phyloP scores from a whole-genome alignment of 352 stramenopile genomes.

The Saprolegnia diclina region DNA sequence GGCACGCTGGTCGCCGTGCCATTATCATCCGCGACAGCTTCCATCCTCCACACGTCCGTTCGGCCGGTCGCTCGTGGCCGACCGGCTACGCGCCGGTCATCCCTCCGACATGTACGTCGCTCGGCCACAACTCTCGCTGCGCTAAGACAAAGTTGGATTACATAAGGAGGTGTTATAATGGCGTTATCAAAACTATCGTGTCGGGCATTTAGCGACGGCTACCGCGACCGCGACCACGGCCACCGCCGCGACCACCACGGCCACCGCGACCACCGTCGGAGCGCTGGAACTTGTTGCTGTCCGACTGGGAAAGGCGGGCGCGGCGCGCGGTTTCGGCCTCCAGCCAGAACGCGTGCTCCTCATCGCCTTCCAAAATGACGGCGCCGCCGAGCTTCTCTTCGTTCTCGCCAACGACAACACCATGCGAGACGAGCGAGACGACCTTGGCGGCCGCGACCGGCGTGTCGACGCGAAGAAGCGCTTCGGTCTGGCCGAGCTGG shows the following conservation, averaged over 20 bases:
- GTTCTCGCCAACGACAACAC: constrained; percentile 62
- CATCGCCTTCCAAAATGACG: constrained; percentile 56
- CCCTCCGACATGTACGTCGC: background rate
- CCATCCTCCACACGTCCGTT: no score
- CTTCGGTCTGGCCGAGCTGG: constrained; percentile 67
- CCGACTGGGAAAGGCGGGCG: constrained; percentile 75
- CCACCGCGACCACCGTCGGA: background rate
- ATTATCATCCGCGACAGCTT: no score
- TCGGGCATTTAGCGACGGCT: constrained; percentile 35
- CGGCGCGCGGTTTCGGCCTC: constrained; percentile 59
- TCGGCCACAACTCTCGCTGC: background rate
- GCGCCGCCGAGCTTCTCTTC: constrained; percentile 54
- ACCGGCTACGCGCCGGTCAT: background rate
- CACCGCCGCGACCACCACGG: constrained; percentile 33
- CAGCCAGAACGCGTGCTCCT: constrained; percentile 83
- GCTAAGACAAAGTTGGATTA: background rate
- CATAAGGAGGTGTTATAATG: constrained; percentile 1
- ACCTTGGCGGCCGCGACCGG: constrained; percentile 59
- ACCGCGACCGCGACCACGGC: constrained; percentile 39
- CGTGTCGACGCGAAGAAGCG: constrained; percentile 54
- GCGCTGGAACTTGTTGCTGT: constrained; percentile 60
- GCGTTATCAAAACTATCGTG: background rate
- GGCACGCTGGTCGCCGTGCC: no score
- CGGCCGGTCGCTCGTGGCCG: background rate
- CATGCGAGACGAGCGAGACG: constrained; percentile 47